Evolutionary conservation across 2,329 filamentous ascomycete genomes (phyloP), one percentile per base, ranked within the genome.

Genomic region (Raffaelea ambrosiae): DNA sequence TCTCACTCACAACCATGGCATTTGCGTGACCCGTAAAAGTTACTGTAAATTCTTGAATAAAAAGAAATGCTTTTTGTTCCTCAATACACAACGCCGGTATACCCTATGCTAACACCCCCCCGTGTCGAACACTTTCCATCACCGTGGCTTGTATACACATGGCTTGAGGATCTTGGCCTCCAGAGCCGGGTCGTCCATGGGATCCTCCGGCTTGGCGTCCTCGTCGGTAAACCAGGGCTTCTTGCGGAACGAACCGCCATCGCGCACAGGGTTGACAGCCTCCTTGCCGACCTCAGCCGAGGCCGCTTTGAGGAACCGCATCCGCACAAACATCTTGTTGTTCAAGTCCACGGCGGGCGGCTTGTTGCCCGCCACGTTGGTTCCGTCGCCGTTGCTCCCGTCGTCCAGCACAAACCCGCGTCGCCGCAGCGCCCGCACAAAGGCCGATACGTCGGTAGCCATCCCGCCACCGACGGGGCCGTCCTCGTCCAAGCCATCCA

Each of bases 271-370:
- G 3, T 31, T 47, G 21, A 46, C 38, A 2, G 47, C 47, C 21
- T 40, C 80, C 69, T 95, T 94, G 21, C 89, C 89, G 62, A 81
- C 84, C 2, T 74, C 74, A 0, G 90, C 85, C 40, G 80, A 70
- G 19, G 80, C 81, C n/a, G 77, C 81, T 70, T 97, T 98, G 58
- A 90, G 73, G 66, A 98, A 98, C 58, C 85, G 81, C 88, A 98
- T 91, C 69, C 85, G 88, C 56, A 97, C 91, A 70, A 98, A 98
- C 93, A 98, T 98, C 69, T 86, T 94, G 69, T 98, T 98, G 48
- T 77, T 79, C 59, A 94, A 70, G 68, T 98, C 89, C 10, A 95
- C 74, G 0, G 83, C 79, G 8, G 52, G 48, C 11, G 50, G 38
- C 46, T 53, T 51, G 44, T 40, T 42, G 8, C n/a, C 7, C n/a